Conservation (phyloP, 768 basidiomycete species). For the Phaffia tasmanica region DNA sequence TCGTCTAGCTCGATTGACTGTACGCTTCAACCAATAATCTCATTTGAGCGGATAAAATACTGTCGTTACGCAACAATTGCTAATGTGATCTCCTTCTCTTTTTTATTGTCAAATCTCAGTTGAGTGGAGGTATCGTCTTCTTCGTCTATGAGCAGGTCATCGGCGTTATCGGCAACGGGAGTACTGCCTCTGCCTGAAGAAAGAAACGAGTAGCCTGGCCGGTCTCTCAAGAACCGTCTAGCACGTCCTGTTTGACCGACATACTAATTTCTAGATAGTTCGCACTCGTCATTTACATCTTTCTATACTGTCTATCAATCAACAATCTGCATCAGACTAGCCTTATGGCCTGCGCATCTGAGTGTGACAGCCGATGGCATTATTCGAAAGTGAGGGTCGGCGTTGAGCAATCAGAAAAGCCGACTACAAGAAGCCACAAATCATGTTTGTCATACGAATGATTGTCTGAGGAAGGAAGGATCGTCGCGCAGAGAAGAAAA, state of each 20-base stretch:
- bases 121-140: slow-evolving; percentile 87
- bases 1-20: slow-evolving; percentile 64
- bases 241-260: not conserved
- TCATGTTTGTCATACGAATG: too few relatives aligned
- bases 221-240: not conserved
- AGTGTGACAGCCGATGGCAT: not conserved
- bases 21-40: slow-evolving; percentile 41
- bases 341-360: too few relatives aligned
- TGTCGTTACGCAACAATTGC: not conserved
- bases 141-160: slow-evolving; percentile 60
- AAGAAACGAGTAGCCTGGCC: not conserved
- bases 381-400: not conserved
- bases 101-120: slow-evolving; percentile 42
- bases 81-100: not conserved
- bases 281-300: not conserved
- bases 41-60: not conserved
- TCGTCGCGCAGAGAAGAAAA: not conserved
- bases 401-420: not conserved
- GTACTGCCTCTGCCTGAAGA: not conserved
- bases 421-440: not conserved
- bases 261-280: not conserved
- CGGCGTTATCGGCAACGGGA: slow-evolving; percentile 11
- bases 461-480: not conserved
- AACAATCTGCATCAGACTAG: not conserved
- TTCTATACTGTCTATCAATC: not conserved